phyloP scores from a whole-genome alignment of 1,284 basidiomycete genomes.

The Naganishia sp. region DNA sequence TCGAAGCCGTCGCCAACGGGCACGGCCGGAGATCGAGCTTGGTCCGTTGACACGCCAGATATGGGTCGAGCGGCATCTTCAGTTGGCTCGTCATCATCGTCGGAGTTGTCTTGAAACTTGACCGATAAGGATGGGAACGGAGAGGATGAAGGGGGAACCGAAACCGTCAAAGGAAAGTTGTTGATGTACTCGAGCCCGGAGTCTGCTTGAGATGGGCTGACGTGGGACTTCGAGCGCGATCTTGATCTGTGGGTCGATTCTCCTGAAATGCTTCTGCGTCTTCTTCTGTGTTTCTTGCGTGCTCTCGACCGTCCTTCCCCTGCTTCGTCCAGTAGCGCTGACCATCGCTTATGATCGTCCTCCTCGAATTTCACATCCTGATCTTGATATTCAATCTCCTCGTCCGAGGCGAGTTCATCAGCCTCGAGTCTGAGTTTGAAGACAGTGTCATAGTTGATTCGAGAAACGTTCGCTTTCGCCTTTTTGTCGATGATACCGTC shows the following conservation, averaged over 20 bases:
- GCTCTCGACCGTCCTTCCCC: neutral
- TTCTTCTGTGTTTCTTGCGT: too few relatives aligned
- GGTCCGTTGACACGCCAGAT: neutral
- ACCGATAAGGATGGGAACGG: too few relatives aligned
- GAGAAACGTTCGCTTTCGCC: neutral
- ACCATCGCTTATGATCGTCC: neutral
- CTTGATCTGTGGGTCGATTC: neutral
- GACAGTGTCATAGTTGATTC: constrained; percentile 7
- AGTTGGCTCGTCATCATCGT: too few relatives aligned
- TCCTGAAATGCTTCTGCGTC: neutral
- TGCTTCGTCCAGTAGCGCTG: constrained; percentile 2
- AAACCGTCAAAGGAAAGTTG: too few relatives aligned
- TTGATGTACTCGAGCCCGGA: too few relatives aligned
- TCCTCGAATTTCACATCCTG: neutral
- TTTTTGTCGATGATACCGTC: neutral
- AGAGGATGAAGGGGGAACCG: too few relatives aligned
- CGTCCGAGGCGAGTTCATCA: constrained; percentile 17
- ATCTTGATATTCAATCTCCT: constrained; percentile 1
- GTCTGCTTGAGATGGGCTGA: too few relatives aligned
- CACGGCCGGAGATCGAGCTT: constrained; percentile 33
- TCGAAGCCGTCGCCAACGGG: constrained; percentile 45
- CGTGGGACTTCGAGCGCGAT: neutral
- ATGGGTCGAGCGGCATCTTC: too few relatives aligned
- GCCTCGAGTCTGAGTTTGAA: constrained; percentile 16
- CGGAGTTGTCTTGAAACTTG: too few relatives aligned